phyloP scores from a whole-genome alignment of 139 green algal species.

The Tetradesmus obliquus region DNA sequence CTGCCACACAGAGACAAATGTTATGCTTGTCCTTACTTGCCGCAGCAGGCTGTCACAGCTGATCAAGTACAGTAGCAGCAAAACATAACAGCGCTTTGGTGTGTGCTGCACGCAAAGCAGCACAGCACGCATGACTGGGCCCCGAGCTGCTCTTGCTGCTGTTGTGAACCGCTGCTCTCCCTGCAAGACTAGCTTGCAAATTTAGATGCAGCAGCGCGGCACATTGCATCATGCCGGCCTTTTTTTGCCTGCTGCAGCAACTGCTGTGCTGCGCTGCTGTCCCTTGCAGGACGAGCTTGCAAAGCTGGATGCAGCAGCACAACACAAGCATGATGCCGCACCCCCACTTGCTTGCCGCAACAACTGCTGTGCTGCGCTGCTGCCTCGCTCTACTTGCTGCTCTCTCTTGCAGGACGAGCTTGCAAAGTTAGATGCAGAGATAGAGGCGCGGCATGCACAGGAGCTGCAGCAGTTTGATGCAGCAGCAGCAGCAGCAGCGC shows the following conservation, averaged over 20 bases:
- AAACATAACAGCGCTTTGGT: too few relatives aligned
- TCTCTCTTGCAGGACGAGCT: slow-evolving; percentile 61
- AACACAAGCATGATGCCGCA: neutral
- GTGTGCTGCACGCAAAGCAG: too few relatives aligned
- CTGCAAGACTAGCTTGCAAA: neutral
- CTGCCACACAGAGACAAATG: too few relatives aligned
- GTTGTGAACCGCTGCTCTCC: neutral
- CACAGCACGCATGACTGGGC: too few relatives aligned
- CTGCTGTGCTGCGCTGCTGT: neutral
- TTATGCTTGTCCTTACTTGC: too few relatives aligned
- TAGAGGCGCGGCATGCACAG: slow-evolving; percentile 66
- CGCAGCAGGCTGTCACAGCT: too few relatives aligned
- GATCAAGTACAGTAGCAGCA: too few relatives aligned
- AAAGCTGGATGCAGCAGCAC: neutral
- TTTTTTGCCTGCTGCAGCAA: neutral
- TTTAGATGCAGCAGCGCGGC: neutral
- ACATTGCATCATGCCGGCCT: neutral
- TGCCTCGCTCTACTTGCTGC: neutral
- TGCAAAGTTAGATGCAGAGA: slow-evolving; percentile 64
- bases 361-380: neutral
- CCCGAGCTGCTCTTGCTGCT: too few relatives aligned
- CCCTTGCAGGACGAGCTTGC: neutral
- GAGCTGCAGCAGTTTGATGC: slow-evolving; percentile 77
- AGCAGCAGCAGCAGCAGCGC: slow-evolving; percentile 50
- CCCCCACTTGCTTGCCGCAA: neutral